phyloP scores from a whole-genome alignment of 495 filamentous ascomycete species.

The Neurospora sp. region DNA sequence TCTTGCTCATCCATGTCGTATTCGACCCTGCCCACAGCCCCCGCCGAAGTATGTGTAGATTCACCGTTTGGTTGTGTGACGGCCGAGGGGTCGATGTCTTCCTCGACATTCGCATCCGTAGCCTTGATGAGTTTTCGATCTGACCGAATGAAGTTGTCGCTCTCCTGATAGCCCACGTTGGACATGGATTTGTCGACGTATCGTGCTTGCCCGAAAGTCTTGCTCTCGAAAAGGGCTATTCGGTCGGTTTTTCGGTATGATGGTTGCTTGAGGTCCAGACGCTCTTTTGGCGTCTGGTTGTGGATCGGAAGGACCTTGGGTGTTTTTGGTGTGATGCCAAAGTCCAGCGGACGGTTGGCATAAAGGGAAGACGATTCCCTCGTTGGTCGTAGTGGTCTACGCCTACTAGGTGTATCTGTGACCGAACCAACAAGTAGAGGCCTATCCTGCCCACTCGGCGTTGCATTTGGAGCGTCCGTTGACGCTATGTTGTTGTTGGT shows the following conservation, averaged over 20 bases:
- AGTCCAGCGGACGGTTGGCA: conserved; percentile 32
- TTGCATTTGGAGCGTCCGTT: conserved; percentile 8
- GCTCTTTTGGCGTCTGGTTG: conserved; percentile 46
- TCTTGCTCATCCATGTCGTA: conserved; percentile 99
- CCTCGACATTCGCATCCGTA: conserved; percentile 66
- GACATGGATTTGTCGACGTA: conserved; percentile 87
- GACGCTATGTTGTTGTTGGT: background rate
- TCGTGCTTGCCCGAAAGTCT: conserved; percentile 42
- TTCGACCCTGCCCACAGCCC: conserved; percentile 67
- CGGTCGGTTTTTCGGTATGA: conserved; percentile 48
- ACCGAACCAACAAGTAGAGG: conserved; percentile 13
- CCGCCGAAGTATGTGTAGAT: conserved; percentile 23
- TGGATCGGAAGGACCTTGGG: conserved; percentile 44
- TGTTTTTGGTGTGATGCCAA: conserved; percentile 27
- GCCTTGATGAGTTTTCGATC: conserved; percentile 67
- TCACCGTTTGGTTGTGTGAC: conserved; percentile 53
- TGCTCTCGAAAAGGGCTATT: conserved; percentile 45
- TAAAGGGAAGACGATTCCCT: conserved; percentile 39
- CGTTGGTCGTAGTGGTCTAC: conserved; percentile 35
- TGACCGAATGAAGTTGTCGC: conserved; percentile 72
- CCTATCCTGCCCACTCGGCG: conserved; percentile 19
- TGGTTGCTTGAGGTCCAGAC: conserved; percentile 48
- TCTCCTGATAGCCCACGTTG: conserved; percentile 89
- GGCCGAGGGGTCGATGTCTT: conserved; percentile 63
- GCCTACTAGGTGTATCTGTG: conserved; percentile 32